A percentile compares a stretch with the other conserved stretches of the same genome.
Evolutionary conservation across 306 rosid species (phyloP).

Genomic region (Senna siamea): DNA sequence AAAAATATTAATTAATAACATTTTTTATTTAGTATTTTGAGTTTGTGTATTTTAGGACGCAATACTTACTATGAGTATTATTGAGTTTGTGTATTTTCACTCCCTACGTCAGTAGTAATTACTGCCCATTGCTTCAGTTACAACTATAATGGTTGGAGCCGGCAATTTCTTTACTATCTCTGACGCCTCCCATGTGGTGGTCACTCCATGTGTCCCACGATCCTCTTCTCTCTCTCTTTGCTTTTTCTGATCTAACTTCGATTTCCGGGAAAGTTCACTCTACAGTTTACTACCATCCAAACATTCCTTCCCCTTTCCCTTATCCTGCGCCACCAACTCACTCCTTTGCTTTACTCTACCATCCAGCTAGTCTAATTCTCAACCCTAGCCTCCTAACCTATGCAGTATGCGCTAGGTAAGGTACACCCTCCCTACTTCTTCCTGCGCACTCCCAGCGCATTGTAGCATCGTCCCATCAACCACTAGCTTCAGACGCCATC

Average conservation of each 20-base stretch:
- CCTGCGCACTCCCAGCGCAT: conserved; percentile 53
- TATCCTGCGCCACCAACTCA: neutral
- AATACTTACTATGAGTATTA: too few species aligned
- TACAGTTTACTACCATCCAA: conserved; percentile 23
- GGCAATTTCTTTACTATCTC: conserved; percentile 53
- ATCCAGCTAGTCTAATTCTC: too few species aligned
- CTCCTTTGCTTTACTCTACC: neutral
- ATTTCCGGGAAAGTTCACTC: conserved; percentile 66
- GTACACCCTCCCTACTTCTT: too few species aligned
- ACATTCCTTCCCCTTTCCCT: conserved; percentile 32
- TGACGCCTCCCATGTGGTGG: conserved; percentile 84
- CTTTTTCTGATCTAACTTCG: conserved; percentile 55
- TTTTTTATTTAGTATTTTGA: too few species aligned
- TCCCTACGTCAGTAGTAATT: neutral
- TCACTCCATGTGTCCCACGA: conserved; percentile 58
- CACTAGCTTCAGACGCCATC: conserved; percentile 35
- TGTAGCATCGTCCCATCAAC: conserved; percentile 45
- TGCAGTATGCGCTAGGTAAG: neutral
- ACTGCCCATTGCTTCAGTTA: neutral
- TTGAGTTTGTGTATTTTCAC: too few species aligned
- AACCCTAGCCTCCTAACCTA: neutral
- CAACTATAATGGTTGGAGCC: conserved; percentile 3
- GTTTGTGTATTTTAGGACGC: too few species aligned
- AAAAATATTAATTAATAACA: too few species aligned
- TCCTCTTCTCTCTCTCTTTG: conserved; percentile 3